Evolutionary conservation across 1,284 basidiomycete genomes (phyloP).

Genomic region (Phlebopus sp.): DNA sequence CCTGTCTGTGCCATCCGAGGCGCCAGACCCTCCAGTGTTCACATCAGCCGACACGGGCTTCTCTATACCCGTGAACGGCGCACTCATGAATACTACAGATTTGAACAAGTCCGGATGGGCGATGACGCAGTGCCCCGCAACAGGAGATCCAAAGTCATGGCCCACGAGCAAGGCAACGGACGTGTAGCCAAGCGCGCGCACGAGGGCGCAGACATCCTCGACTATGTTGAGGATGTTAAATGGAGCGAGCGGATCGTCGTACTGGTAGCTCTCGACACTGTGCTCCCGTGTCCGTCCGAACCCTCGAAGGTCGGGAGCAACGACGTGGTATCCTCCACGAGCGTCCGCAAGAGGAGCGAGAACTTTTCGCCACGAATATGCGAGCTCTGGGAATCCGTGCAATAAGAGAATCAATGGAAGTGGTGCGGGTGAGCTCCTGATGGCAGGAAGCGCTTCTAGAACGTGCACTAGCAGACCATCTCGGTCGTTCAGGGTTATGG

Average conservation of each 20-base stretch:
- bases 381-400: constrained; percentile 65
- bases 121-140: constrained; percentile 52
- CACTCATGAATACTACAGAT: constrained; percentile 57
- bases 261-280: constrained; percentile 22
- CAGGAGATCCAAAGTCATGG: constrained; percentile 56
- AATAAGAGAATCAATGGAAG: constrained; percentile 54
- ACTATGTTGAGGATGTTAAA: constrained; percentile 51
- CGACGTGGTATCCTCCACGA: constrained; percentile 44
- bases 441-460: constrained; percentile 43
- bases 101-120: constrained; percentile 55
- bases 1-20: constrained; percentile 9
- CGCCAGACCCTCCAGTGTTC: background rate
- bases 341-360: constrained; percentile 46
- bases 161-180: constrained; percentile 50
- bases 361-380: constrained; percentile 61
- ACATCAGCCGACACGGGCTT: constrained; percentile 2
- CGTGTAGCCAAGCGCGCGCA: constrained; percentile 48
- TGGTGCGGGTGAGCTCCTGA: constrained; percentile 19
- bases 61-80: constrained; percentile 45
- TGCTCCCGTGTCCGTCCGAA: constrained; percentile 38
- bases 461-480: constrained; percentile 49
- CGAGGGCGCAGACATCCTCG: constrained; percentile 50
- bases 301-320: constrained; percentile 53
- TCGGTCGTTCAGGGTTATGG: constrained; percentile 20
- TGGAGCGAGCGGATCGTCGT: constrained; percentile 47